Evolutionary conservation across 2,329 filamentous ascomycete genomes (phyloP).

Genomic region (Fusarium subtropicale): DNA sequence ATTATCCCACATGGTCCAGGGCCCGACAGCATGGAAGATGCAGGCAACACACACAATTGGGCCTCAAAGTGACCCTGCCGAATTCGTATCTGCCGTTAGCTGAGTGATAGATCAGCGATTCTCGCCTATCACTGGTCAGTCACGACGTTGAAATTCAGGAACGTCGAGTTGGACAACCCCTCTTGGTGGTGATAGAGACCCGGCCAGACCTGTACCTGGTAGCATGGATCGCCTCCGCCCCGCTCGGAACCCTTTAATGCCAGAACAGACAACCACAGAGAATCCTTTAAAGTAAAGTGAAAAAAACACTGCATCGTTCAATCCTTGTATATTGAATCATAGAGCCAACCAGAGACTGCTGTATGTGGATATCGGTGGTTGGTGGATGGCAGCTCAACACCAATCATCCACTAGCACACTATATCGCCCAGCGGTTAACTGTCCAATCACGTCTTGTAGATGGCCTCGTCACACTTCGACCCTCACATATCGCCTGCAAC

Average conservation of each 20-base stretch:
- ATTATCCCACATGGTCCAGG: slow-evolving; percentile 24
- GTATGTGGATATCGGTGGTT: slow-evolving; percentile 38
- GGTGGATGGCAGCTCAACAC: slow-evolving; percentile 26
- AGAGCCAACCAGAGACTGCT: slow-evolving; percentile 23
- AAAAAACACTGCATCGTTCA: slow-evolving; percentile 18
- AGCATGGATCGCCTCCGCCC: slow-evolving; percentile 36
- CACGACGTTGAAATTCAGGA: slow-evolving; percentile 28
- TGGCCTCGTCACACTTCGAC: slow-evolving; percentile 39
- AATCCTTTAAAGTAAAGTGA: slow-evolving; percentile 5
- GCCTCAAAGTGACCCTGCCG: slow-evolving; percentile 33
- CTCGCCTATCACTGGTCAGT: slow-evolving; percentile 20
- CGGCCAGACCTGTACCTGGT: neutral
- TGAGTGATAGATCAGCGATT: slow-evolving; percentile 10
- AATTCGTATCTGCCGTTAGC: slow-evolving; percentile 12
- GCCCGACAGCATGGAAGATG: slow-evolving; percentile 34
- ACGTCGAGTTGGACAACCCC: slow-evolving; percentile 26
- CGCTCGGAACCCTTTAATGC: slow-evolving; percentile 18
- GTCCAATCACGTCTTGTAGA: slow-evolving; percentile 56
- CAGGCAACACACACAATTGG: slow-evolving; percentile 37
- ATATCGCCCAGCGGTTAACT: slow-evolving; percentile 55
- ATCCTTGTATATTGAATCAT: slow-evolving; percentile 24
- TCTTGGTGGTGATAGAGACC: slow-evolving; percentile 17
- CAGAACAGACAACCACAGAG: slow-evolving; percentile 21
- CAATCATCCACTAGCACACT: slow-evolving; percentile 41
- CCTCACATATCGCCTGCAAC: slow-evolving; percentile 46